A percentile compares a stretch with the other conserved stretches of the same genome.
phyloP scores from a whole-genome alignment of 1,139 yeast species.

The Kazachstania sp. region DNA sequence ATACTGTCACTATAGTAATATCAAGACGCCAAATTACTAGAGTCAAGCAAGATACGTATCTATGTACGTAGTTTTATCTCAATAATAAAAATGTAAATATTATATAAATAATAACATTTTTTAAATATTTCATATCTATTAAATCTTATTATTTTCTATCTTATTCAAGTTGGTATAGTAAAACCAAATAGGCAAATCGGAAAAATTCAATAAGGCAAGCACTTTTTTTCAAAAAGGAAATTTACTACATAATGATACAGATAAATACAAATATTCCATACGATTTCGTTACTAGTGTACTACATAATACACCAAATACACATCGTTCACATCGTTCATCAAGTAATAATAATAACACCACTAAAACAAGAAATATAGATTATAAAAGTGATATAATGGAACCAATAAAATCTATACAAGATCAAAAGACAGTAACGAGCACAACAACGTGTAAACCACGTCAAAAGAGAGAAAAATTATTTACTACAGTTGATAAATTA shows the following conservation, averaged over 20 bases:
- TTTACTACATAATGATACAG: background rate
- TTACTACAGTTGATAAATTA: conserved; percentile 8
- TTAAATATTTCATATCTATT: background rate
- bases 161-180: too few species aligned
- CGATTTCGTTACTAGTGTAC: conserved; percentile 3
- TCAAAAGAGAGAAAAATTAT: conserved; percentile 3
- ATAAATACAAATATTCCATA: background rate
- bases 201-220: too few species aligned
- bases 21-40: too few species aligned
- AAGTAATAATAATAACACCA: background rate
- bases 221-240: too few species aligned
- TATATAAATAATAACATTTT: background rate
- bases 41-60: too few species aligned
- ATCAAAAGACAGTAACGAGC: background rate
- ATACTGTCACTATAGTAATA: too few species aligned
- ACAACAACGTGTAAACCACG: background rate
- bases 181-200: background rate
- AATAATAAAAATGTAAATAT: background rate
- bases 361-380: background rate
- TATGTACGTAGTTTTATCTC: too few species aligned
- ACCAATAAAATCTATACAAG: background rate
- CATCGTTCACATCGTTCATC: background rate
- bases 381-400: background rate
- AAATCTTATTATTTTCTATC: too few species aligned
- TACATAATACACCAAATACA: conserved; percentile 1